These are phyloP conservation scores for Phytopythium ostracodes DNA, from an alignment of 352 stramenopile genomes.

Conservation along the genomic window DNA sequence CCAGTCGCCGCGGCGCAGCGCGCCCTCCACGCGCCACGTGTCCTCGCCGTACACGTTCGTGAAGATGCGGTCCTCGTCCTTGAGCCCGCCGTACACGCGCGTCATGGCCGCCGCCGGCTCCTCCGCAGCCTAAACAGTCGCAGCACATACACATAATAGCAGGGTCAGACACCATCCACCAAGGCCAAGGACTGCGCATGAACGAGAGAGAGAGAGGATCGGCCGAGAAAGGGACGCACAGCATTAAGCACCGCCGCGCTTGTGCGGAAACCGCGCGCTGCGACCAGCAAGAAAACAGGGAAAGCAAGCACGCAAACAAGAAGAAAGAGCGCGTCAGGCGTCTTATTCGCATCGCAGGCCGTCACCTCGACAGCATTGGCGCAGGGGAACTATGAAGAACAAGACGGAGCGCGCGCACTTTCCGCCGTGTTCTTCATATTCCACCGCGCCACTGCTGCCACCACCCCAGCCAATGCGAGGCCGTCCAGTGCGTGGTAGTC, in stretches of 20 bases:
- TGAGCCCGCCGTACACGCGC: constrained; percentile 92
- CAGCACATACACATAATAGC: neutral
- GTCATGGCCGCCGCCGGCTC: constrained; percentile 48
- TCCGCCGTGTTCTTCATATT: no score
- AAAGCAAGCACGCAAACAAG: neutral
- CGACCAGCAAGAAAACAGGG: neutral
- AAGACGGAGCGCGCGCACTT: no score
- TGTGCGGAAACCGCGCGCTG: constrained; percentile 33
- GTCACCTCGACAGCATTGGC: no score
- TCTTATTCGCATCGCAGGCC: neutral
- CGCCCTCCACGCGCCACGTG: constrained; percentile 84
- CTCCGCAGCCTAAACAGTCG: constrained; percentile 24
- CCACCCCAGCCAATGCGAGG: no score
- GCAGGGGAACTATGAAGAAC: no score
- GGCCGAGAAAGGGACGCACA: constrained; percentile 12
- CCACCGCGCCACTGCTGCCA: no score
- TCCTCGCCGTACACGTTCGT: constrained; percentile 99
- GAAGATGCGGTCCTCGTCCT: constrained; percentile 99
- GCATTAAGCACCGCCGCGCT: constrained; percentile 33
- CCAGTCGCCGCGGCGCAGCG: constrained; percentile 96
- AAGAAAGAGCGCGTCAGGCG: neutral
- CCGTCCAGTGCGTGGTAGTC: no score
- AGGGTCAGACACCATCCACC: neutral
- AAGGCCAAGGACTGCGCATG: neutral
- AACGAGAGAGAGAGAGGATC: neutral